phyloP scores from a whole-genome alignment of 1,139 yeast species.

The Trichomonascaceae sp. region DNA sequence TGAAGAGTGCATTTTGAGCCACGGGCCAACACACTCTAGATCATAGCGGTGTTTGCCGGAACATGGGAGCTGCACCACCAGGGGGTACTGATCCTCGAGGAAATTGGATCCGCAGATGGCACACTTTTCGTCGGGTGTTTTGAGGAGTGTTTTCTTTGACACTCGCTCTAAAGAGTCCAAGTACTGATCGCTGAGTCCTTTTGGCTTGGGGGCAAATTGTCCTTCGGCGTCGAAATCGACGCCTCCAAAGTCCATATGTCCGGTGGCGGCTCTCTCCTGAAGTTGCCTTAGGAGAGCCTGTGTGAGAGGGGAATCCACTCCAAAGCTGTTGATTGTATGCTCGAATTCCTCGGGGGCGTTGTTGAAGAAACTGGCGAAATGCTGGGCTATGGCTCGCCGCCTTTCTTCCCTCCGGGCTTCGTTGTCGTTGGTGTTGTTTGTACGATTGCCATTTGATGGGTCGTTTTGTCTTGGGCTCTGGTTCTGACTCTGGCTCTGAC shows the following conservation, averaged over 20 bases:
- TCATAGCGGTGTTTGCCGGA: slow-evolving; percentile 61
- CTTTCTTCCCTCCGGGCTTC: no score
- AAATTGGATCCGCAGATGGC: slow-evolving; percentile 74
- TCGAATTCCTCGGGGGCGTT: no score
- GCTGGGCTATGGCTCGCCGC: no score
- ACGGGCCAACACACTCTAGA: slow-evolving; percentile 80
- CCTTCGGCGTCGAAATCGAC: slow-evolving; percentile 8
- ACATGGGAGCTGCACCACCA: slow-evolving; percentile 74
- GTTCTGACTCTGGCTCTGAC: no score
- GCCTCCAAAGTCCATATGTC: background rate
- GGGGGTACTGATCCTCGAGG: slow-evolving; percentile 61
- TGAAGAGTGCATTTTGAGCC: slow-evolving; percentile 68
- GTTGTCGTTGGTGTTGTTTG: no score
- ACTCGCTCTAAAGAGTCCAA: slow-evolving; percentile 70
- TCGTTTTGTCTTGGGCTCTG: no score
- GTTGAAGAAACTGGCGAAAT: no score
- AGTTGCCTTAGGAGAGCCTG: background rate
- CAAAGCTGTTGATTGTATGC: no score
- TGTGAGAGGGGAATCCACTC: background rate
- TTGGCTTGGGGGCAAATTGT: slow-evolving; percentile 5
- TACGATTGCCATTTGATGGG: no score
- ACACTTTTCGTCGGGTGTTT: slow-evolving; percentile 42
- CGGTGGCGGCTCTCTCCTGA: background rate
- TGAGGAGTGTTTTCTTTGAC: slow-evolving; percentile 34
- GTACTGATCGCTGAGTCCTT: slow-evolving; percentile 58